A percentile compares a stretch with the other conserved stretches of the same genome.
These are phyloP conservation scores for Helicocarpus griseus DNA, from an alignment of 2,329 filamentous ascomycete species.

Conservation along the genomic window DNA sequence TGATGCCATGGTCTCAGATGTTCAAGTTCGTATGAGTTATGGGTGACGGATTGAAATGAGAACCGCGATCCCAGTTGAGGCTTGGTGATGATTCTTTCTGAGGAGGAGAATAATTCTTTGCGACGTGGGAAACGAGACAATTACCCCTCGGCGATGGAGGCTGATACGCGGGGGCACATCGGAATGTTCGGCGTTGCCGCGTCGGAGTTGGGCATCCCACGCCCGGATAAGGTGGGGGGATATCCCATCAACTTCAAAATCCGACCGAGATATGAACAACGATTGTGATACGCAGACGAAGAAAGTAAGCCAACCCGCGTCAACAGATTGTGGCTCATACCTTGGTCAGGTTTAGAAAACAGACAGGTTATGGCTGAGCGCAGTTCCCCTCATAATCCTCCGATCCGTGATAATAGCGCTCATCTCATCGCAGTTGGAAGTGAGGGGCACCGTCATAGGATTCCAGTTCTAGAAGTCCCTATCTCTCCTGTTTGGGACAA, in stretches of 20 bases:
- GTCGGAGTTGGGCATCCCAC: background rate
- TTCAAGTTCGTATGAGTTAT: background rate
- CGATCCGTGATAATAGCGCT: background rate
- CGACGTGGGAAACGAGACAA: too few relatives aligned
- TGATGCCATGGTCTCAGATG: slow-evolving; percentile 24
- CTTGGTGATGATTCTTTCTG: background rate
- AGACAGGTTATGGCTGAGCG: background rate
- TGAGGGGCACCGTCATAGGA: too few relatives aligned
- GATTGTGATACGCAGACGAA: too few relatives aligned
- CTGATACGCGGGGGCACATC: background rate
- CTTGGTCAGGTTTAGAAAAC: background rate
- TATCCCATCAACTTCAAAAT: background rate
- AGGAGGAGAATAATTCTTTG: background rate
- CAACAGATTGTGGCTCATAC: background rate
- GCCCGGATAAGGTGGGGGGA: background rate
- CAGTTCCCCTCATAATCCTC: background rate
- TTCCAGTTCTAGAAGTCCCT: too few relatives aligned
- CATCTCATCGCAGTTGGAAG: background rate
- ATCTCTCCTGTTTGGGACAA: too few relatives aligned
- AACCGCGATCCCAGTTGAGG: background rate
- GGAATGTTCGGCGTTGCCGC: background rate
- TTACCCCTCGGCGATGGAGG: background rate
- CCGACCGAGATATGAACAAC: background rate
- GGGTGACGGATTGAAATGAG: background rate
- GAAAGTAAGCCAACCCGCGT: background rate